Conservation (phyloP, 2,329 filamentous ascomycete species). For the Incumbomyces lentus region DNA sequence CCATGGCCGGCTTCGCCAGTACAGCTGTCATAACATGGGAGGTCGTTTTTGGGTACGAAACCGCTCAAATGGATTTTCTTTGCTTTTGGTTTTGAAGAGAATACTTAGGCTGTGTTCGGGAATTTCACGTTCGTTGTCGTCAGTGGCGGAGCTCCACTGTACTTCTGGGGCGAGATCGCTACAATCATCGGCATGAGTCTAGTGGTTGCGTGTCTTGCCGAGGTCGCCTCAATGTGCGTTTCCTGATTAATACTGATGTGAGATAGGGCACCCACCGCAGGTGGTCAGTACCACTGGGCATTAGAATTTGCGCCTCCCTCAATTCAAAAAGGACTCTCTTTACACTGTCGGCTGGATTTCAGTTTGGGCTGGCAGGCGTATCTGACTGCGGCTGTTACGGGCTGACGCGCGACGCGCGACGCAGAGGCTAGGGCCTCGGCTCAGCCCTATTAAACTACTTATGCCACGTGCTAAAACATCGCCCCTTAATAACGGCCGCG, state of each 20-base stretch:
- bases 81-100: no score
- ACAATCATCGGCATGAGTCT: constrained; percentile 23
- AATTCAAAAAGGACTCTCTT: constrained; percentile 23
- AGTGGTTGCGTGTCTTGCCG: constrained; percentile 30
- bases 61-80: no score
- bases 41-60: constrained; percentile 11
- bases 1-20: constrained; percentile 34
- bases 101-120: constrained; percentile 22
- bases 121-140: constrained; percentile 12
- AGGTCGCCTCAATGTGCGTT: constrained; percentile 33
- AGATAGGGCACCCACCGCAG: background rate
- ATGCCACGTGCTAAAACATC: no score
- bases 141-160: constrained; percentile 29
- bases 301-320: constrained; percentile 23
- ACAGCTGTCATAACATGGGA: constrained; percentile 34
- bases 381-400: constrained; percentile 8
- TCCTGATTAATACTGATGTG: no score
- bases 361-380: constrained; percentile 21
- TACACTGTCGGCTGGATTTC: constrained; percentile 21
- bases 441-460: no score
- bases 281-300: constrained; percentile 30
- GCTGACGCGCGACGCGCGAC: no score
- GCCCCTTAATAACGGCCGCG: no score
- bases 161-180: constrained; percentile 30
- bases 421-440: no score